Evolutionary conservation across 768 basidiomycete species (phyloP), one percentile per base, ranked within the genome.

Genomic region (Serendipita vermifera): DNA sequence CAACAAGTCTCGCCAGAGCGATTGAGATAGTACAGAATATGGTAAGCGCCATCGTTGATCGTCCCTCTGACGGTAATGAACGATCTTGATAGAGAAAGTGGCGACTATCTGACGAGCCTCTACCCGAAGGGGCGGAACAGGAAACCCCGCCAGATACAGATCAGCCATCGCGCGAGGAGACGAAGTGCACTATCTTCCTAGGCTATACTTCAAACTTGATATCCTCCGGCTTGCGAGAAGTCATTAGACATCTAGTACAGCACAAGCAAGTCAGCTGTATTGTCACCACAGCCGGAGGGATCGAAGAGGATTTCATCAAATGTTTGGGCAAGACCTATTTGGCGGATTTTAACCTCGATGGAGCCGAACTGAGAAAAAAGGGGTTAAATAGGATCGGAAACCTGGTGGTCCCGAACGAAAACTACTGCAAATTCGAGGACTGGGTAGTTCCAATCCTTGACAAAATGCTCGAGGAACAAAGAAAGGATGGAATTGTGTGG

Each of bases 301-400:
- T 99, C 62, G 96, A 99, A 67, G 96, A 99, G 71, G 96, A 80
- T 70, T 88, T 98, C 58, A 96, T 99, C 70, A 99, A 99, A 70
- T 98, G 96, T 68, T 78, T 99, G 3, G 93, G 90, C n/a, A 82
- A 86, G 66, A 99, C 96, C 0, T 97, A 93, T 63, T 76, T 98
- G 39, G 89, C 89, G 0, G 89, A 92, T 62, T 99, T 96, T 69
- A 80, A 86, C 65, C 77, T 96, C 56, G 85, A 93, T 59, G 96
- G 96, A 13, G 87, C 90, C 3, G 82, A 83, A 57, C 70, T 99
- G 56, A 79, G 96, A 39, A 82, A 75, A 65, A 78, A 79, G 59
- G 96, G 96, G n/a, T 81, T 99, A 78, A 99, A 99, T 64, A 81
- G 96, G 33, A 91, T 98, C 59, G 96, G 96, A 31, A 99, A 99